phyloP scores from a whole-genome alignment of 306 rosid genomes.

The Dryas octopetala region DNA sequence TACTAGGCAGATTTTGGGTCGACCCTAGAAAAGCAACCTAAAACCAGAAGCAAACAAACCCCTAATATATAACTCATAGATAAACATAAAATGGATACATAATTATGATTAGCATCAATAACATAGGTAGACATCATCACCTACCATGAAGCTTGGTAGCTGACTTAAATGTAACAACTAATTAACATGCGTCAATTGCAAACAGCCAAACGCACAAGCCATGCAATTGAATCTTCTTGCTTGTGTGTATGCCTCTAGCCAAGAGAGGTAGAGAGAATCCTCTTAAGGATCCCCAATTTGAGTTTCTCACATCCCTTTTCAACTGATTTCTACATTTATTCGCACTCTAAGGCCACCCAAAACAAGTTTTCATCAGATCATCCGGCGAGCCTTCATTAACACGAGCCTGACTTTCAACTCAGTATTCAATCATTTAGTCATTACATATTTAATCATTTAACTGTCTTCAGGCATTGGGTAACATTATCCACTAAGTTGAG shows the following conservation, averaged over 20 bases:
- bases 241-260: neutral
- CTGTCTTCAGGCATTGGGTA: neutral
- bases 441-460: neutral
- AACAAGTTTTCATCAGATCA: neutral
- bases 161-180: neutral
- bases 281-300: neutral
- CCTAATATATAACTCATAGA: neutral
- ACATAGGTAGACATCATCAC: neutral
- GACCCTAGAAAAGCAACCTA: neutral
- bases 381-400: neutral
- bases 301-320: neutral
- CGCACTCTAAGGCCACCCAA: neutral
- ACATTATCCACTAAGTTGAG: neutral
- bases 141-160: neutral
- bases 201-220: neutral
- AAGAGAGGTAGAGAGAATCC: neutral
- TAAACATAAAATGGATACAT: too few species aligned
- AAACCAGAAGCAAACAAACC: neutral
- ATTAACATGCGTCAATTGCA: neutral
- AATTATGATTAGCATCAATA: neutral
- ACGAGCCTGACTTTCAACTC: neutral
- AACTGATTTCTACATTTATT: slow-evolving; percentile 6
- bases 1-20: neutral
- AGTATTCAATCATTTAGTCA: neutral
- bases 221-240: neutral